A percentile compares a stretch with the other conserved stretches of the same genome.
Conservation (phyloP, 108 stramenopile genomes). For the Cylindrotheca fusiformis region DNA sequence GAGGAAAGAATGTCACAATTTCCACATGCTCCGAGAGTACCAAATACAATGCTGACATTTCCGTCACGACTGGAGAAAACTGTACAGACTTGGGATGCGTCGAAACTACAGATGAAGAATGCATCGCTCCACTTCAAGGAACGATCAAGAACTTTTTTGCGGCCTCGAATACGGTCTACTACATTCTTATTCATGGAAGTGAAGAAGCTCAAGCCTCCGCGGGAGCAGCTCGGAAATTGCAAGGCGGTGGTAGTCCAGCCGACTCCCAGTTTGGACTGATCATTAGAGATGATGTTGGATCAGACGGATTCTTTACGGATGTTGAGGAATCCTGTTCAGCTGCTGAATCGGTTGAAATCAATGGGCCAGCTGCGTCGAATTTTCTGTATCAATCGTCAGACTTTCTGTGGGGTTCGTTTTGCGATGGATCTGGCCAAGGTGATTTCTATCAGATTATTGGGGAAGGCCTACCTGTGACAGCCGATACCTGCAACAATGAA, state of each 20-base stretch:
- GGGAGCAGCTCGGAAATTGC: background rate
- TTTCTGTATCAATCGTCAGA: background rate
- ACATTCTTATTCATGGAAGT: background rate
- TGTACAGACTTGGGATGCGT: background rate
- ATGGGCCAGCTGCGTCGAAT: background rate
- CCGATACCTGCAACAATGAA: background rate
- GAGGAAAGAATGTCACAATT: background rate
- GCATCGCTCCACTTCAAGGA: background rate
- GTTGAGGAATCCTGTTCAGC: background rate
- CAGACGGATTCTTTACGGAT: background rate
- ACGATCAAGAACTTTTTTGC: background rate
- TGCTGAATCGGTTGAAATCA: background rate
- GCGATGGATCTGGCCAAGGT: background rate
- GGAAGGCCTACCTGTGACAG: background rate
- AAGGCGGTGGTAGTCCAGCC: background rate
- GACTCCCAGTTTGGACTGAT: background rate
- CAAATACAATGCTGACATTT: constrained; percentile 4
- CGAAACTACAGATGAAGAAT: background rate
- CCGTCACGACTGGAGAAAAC: background rate
- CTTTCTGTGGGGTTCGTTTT: background rate
- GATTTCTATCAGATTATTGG: background rate
- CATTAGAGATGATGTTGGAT: background rate
- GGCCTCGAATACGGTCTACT: background rate
- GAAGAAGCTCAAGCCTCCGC: background rate
- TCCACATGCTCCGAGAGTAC: constrained; percentile 5